Conservation (phyloP, 495 filamentous ascomycete genomes). For the Alectoria sarmentosa region DNA sequence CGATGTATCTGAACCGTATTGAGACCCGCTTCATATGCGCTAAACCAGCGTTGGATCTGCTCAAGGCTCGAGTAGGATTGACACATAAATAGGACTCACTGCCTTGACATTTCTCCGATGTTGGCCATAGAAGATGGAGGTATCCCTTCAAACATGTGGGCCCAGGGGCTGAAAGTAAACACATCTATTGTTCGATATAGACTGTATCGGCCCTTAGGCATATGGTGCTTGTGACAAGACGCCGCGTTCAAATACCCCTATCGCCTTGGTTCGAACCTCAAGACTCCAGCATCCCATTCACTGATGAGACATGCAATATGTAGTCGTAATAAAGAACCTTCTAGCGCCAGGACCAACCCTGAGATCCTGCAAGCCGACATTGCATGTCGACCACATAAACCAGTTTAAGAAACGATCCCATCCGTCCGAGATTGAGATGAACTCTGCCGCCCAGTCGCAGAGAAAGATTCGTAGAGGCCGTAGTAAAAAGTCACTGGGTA, state of each 20-base stretch:
- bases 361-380: background rate
- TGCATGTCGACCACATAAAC: background rate
- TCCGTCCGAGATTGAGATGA: background rate
- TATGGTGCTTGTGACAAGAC: background rate
- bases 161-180: background rate
- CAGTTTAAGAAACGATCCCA: background rate
- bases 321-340: background rate
- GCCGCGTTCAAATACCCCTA: background rate
- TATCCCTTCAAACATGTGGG: background rate
- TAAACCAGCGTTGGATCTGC: background rate
- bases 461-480: slow-evolving; percentile 15
- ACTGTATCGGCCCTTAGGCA: background rate
- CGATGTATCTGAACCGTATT: background rate
- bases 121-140: background rate
- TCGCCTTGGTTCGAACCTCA: background rate
- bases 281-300: background rate
- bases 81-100: background rate
- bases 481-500: slow-evolving; percentile 16
- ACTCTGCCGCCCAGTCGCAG: background rate
- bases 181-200: background rate
- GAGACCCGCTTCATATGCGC: background rate
- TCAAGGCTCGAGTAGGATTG: background rate
- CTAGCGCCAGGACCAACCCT: background rate
- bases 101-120: background rate
- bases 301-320: background rate